Evolutionary conservation across 495 filamentous ascomycete species (phyloP).

Genomic region (Podospora bellae-mahoneyi): DNA sequence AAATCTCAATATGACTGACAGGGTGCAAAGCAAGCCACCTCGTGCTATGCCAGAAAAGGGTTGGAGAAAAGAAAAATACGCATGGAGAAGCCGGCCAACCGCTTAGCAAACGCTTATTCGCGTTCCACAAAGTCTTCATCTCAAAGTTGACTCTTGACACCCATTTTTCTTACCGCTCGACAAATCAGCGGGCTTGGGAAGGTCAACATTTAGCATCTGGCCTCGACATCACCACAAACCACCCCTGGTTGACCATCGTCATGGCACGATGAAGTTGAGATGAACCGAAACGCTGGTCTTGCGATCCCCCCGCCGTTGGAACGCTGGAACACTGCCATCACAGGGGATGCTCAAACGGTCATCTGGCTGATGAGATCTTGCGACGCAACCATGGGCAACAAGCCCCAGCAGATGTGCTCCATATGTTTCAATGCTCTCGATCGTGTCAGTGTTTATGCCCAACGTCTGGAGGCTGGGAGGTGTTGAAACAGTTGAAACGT

Average conservation of each 20-base stretch:
- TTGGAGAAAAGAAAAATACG: constrained; percentile 1
- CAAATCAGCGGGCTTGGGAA: background rate
- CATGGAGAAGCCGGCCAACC: background rate
- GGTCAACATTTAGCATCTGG: background rate
- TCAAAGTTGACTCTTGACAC: background rate
- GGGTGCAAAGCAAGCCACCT: constrained; percentile 9
- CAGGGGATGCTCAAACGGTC: background rate
- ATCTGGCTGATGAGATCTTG: background rate
- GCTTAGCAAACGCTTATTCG: constrained; percentile 9
- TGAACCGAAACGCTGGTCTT: background rate
- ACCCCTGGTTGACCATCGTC: background rate
- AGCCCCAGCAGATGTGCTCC: background rate
- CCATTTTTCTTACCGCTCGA: background rate
- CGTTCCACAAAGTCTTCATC: constrained; percentile 4
- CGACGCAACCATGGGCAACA: background rate
- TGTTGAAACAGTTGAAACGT: constrained; percentile 15
- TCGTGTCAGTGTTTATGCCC: background rate
- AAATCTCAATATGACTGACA: constrained; percentile 8
- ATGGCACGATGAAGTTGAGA: background rate
- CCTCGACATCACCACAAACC: background rate
- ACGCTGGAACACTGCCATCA: constrained; percentile 3
- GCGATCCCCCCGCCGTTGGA: background rate
- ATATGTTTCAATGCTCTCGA: constrained; percentile 6
- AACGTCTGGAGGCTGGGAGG: background rate
- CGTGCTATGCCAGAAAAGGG: constrained; percentile 10